Evolutionary conservation across 805 yeast species (phyloP).

Genomic region (Candida khao-thaluensis): DNA sequence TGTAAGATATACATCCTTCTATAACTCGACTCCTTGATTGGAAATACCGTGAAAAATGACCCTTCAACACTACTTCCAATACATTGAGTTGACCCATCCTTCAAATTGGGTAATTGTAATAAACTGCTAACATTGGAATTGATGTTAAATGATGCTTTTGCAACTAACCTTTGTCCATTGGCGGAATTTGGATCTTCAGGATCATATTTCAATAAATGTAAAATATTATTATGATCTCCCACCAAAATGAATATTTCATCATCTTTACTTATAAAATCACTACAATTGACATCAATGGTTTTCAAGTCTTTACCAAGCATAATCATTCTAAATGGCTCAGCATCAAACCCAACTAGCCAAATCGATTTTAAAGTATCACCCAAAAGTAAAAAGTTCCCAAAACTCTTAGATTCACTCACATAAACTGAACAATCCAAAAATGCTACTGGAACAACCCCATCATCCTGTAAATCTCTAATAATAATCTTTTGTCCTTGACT

Average conservation of each 20-base stretch:
- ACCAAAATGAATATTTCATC: constrained; percentile 65
- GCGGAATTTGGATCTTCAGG: constrained; percentile 87
- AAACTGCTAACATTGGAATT: constrained; percentile 61
- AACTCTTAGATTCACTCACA: constrained; percentile 74
- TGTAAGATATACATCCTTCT: constrained; percentile 81
- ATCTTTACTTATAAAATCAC: constrained; percentile 75
- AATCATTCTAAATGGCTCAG: constrained; percentile 89
- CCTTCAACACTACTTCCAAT: constrained; percentile 82
- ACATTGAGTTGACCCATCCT: constrained; percentile 44
- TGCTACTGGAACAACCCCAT: constrained; percentile 90
- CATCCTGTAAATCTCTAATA: constrained; percentile 81
- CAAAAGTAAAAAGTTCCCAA: constrained; percentile 75
- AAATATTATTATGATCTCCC: constrained; percentile 63
- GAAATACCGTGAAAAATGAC: constrained; percentile 67
- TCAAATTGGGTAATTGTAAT: constrained; percentile 43
- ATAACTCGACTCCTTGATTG: constrained; percentile 72
- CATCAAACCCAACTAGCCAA: constrained; percentile 85
- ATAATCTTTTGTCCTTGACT: constrained; percentile 85
- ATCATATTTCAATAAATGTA: constrained; percentile 81
- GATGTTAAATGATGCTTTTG: constrained; percentile 66
- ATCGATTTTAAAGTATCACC: constrained; percentile 81
- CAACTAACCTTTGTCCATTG: constrained; percentile 73
- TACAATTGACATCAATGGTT: constrained; percentile 58
- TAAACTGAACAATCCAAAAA: constrained; percentile 83
- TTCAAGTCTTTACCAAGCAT: constrained; percentile 72